phyloP scores from a whole-genome alignment of 176 grass and related monocot genomes.

The Eragrostis nindensis region DNA sequence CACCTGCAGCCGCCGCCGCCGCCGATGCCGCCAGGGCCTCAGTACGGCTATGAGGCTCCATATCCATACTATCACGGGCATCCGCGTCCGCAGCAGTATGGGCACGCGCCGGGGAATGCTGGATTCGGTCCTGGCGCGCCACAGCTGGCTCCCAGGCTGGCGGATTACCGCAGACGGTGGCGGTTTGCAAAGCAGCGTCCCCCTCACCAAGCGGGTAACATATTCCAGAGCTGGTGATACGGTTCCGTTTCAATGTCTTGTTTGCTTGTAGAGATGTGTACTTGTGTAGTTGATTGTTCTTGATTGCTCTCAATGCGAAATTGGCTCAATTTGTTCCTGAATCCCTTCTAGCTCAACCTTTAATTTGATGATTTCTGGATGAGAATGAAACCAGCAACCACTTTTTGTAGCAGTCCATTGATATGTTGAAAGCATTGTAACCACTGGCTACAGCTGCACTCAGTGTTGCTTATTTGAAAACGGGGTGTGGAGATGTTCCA shows the following conservation, averaged over 20 bases:
- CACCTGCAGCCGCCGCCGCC: slow-evolving; percentile 29
- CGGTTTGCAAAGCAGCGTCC: slow-evolving; percentile 43
- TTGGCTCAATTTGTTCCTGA: neutral
- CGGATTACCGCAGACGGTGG: slow-evolving; percentile 65
- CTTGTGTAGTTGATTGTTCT: neutral
- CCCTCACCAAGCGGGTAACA: slow-evolving; percentile 63
- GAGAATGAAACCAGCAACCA: neutral
- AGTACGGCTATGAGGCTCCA: slow-evolving; percentile 31
- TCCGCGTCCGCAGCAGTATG: slow-evolving; percentile 34
- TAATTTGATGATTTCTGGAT: neutral
- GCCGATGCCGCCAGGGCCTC: slow-evolving; percentile 24
- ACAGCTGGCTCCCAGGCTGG: slow-evolving; percentile 42
- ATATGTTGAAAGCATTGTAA: slow-evolving; percentile 7
- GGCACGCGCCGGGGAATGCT: slow-evolving; percentile 17
- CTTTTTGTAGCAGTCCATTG: neutral
- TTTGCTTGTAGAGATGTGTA: neutral
- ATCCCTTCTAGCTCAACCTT: neutral
- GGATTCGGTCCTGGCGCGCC: slow-evolving; percentile 26
- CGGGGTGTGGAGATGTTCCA: no score
- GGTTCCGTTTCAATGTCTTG: neutral
- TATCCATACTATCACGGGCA: slow-evolving; percentile 34
- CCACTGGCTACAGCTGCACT: neutral
- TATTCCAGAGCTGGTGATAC: slow-evolving; percentile 11
- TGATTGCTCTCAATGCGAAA: slow-evolving; percentile 2
- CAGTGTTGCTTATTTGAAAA: no score